These are phyloP conservation scores for Epichloe festucae DNA, from an alignment of 2,329 filamentous ascomycete genomes.

Conservation along the genomic window DNA sequence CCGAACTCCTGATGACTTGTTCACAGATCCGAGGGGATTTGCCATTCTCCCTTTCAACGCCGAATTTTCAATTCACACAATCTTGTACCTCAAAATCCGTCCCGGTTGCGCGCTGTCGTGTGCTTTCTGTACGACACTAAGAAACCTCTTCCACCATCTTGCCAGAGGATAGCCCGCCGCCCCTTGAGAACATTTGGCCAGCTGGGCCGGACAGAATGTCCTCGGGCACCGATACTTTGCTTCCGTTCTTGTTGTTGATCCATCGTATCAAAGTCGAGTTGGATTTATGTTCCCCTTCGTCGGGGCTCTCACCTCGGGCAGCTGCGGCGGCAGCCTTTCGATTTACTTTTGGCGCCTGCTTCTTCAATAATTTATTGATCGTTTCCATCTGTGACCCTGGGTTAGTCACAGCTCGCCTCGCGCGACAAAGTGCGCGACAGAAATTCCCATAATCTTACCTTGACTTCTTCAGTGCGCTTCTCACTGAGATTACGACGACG, in stretches of 20 bases:
- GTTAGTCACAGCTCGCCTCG: background rate
- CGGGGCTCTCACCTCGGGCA: slow-evolving; percentile 34
- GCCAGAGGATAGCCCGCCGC: slow-evolving; percentile 19
- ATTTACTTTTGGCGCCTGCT: slow-evolving; percentile 66
- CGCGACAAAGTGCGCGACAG: too few species aligned
- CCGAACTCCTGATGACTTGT: too few species aligned
- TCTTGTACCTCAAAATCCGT: background rate
- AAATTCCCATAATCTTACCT: slow-evolving; percentile 26
- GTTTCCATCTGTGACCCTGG: slow-evolving; percentile 57
- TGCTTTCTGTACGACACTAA: slow-evolving; percentile 13
- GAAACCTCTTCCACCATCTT: slow-evolving; percentile 45
- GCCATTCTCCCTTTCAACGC: too few species aligned
- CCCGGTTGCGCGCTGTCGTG: background rate
- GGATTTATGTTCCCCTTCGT: slow-evolving; percentile 34
- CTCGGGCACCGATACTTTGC: slow-evolving; percentile 48
- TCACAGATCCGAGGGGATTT: too few species aligned
- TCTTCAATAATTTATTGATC: slow-evolving; percentile 80
- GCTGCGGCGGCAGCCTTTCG: slow-evolving; percentile 32
- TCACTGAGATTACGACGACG: slow-evolving; percentile 49
- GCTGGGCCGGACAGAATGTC: slow-evolving; percentile 54
- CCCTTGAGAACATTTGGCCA: slow-evolving; percentile 41
- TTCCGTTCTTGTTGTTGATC: slow-evolving; percentile 54
- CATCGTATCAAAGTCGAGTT: slow-evolving; percentile 56
- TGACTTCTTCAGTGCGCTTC: slow-evolving; percentile 52
- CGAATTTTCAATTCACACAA: background rate